phyloP scores from a whole-genome alignment of 73 alveolate genomes.

The Tetrahymena elliotti region DNA sequence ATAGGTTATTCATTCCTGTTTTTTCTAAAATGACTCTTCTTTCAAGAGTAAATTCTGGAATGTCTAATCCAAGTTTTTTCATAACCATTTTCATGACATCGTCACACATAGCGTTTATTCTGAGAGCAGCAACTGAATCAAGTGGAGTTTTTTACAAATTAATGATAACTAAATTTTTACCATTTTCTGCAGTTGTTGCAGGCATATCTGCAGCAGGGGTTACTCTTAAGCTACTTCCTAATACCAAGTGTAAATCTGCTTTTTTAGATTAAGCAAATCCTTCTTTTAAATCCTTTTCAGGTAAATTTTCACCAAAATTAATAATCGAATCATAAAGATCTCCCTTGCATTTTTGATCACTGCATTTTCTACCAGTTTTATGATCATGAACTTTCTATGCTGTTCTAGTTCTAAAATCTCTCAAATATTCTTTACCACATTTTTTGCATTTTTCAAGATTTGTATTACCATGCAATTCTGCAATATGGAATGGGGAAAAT shows the following conservation, averaged over 20 bases:
- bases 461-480: slow-evolving; percentile 52
- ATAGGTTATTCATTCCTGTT: background rate
- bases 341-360: slow-evolving; percentile 1
- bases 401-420: slow-evolving; percentile 7
- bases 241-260: slow-evolving; percentile 15
- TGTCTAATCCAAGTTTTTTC: slow-evolving; percentile 11
- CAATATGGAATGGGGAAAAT: slow-evolving; percentile 43
- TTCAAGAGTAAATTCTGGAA: slow-evolving; percentile 4
- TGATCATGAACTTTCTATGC: slow-evolving; percentile 10
- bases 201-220: slow-evolving; percentile 37
- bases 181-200: background rate
- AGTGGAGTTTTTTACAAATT: slow-evolving; percentile 26
- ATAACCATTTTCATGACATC: slow-evolving; percentile 20
- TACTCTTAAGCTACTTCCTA: slow-evolving; percentile 32
- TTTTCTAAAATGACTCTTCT: background rate
- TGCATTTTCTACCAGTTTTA: slow-evolving; percentile 18
- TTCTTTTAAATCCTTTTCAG: background rate
- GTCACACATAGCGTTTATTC: slow-evolving; percentile 12
- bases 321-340: slow-evolving; percentile 3
- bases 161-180: slow-evolving; percentile 26
- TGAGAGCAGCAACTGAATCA: slow-evolving; percentile 4
- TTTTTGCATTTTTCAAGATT: background rate
- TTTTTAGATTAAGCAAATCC: background rate
- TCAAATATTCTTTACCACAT: slow-evolving; percentile 28
- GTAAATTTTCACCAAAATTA: slow-evolving; percentile 27